Base-by-base conservation (phyloP, 345 rosid species). In the Eucalyptus erythrocorys region DNA sequence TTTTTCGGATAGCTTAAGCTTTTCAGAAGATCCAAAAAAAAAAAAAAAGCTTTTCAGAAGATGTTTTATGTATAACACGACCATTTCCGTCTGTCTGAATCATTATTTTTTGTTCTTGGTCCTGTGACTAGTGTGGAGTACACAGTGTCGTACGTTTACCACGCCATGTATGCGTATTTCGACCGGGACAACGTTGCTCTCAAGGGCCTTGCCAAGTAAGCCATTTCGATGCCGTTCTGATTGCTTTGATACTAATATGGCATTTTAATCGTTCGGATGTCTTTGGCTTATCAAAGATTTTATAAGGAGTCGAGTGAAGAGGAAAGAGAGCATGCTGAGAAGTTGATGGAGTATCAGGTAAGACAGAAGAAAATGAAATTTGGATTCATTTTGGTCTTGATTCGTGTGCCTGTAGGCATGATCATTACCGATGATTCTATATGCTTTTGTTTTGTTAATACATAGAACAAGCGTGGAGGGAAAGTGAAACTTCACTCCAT, bases 381-480 rank as follows among this genome's bases (percentile, higher is more conserved):
- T 43, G 6, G 32, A 24, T 48, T 15, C 34, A 40, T 32, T 15
- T 49, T 68, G 66, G 51, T 85, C n/a, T n/a, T 30, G 30, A 26
- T 53, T 26, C 43, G 0, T 37, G 47, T 76, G 2, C 30, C 84
- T 76, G 84, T 21, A 76, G 15, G 84, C 84, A 22, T 13, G 47
- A 22, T 40, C 1, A 76, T 82, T 32, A 13, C n/a, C 6, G 37
- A 53, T 82, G n/a, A 27, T 14, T 50, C n/a, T 59, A 26, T 53
- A 6, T n/a, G n/a, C 21, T 21, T 81, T 64, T 49, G 30, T 4
- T 61, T 48, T 71, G 71, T 37, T 21, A 22, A 76, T 40, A 40
- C 47, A 64, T 88, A 97, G 99, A 97, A 96, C 94, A 92, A 94
- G 87, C 95, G 99, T 40, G 99, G 99, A 82, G 99, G 99, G 50